These are phyloP conservation scores for Stygiomarasmius scandens DNA, from an alignment of 1,284 basidiomycete genomes.

Conservation along the genomic window DNA sequence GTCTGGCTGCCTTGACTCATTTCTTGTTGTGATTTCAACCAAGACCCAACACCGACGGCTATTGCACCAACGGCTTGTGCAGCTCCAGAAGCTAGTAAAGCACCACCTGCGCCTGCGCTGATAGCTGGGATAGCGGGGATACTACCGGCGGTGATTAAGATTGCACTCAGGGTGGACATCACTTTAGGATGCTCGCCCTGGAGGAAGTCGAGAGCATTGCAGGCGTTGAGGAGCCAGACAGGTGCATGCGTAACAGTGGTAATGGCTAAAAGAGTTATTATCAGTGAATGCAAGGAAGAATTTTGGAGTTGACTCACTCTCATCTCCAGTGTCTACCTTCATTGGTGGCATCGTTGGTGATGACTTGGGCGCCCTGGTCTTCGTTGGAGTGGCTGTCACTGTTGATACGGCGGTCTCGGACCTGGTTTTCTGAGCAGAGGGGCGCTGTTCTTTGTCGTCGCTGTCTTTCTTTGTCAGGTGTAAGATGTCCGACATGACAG, in stretches of 20 bases:
- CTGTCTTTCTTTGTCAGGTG: constrained; percentile 6
- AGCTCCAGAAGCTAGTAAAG: constrained; percentile 67
- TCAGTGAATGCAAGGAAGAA: constrained; percentile 2
- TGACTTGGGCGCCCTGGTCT: constrained; percentile 1
- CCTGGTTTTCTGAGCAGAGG: constrained; percentile 15
- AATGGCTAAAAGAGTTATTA: constrained; percentile 33
- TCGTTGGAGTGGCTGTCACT: constrained; percentile 5
- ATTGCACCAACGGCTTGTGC: constrained; percentile 77
- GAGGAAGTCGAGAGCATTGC: constrained; percentile 71
- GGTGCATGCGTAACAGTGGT: constrained; percentile 65
- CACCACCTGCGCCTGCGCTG: constrained; percentile 65
- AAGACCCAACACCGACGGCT: constrained; percentile 67
- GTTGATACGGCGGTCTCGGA: constrained; percentile 10
- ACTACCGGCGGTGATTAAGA: constrained; percentile 75
- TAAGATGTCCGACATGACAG: too few relatives aligned
- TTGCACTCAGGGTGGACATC: constrained; percentile 73
- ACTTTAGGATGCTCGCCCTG: constrained; percentile 72
- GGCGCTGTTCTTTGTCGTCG: constrained; percentile 8
- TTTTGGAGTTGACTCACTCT: constrained; percentile 9
- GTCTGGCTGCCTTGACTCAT: not conserved
- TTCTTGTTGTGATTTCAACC: constrained; percentile 47
- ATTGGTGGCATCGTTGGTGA: not conserved
- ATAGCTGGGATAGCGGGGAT: constrained; percentile 71
- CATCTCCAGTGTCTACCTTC: constrained; percentile 2
- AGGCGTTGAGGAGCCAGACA: constrained; percentile 74